These are phyloP conservation scores for Trichophyton equinum DNA, from an alignment of 2,329 filamentous ascomycete genomes.

Conservation along the genomic window DNA sequence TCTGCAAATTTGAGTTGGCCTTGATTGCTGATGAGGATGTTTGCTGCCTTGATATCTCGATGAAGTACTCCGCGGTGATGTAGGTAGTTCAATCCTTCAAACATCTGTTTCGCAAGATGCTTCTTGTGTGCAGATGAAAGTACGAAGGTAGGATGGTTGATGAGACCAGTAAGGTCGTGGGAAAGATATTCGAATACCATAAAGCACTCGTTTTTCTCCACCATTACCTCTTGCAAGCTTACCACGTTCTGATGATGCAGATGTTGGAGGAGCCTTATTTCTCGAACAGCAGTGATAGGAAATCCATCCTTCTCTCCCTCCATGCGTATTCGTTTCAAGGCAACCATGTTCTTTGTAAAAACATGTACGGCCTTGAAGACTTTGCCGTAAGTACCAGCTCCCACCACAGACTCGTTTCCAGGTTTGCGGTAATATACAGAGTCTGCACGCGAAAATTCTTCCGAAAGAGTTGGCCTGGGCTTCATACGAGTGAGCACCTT, in stretches of 20 bases:
- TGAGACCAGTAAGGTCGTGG: conserved; percentile 84
- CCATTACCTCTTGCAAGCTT: conserved; percentile 91
- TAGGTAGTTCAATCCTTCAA: conserved; percentile 85
- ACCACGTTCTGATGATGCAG: conserved; percentile 81
- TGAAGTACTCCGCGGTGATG: conserved; percentile 89
- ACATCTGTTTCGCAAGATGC: conserved; percentile 81
- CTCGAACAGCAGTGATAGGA: conserved; percentile 87
- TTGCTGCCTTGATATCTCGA: conserved; percentile 95
- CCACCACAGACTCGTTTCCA: conserved; percentile 93
- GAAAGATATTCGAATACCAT: conserved; percentile 99
- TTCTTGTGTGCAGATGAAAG: conserved; percentile 81
- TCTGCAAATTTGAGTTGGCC: conserved; percentile 88
- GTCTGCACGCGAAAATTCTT: conserved; percentile 64
- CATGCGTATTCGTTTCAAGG: conserved; percentile 97
- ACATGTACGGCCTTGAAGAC: conserved; percentile 83
- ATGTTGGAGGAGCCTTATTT: conserved; percentile 93
- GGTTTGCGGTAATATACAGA: conserved; percentile 93
- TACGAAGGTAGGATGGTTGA: conserved; percentile 87
- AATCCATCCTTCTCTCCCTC: conserved; percentile 99
- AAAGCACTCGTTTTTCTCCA: conserved; percentile 95
- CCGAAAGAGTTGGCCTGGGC: conserved; percentile 54
- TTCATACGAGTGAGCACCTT: conserved; percentile 60
- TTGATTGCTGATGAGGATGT: conserved; percentile 83
- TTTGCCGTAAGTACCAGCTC: conserved; percentile 89
- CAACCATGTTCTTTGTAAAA: conserved; percentile 65